These are phyloP conservation scores for Strobilomyces echinocephalus DNA, from an alignment of 768 basidiomycete species.

Conservation along the genomic window DNA sequence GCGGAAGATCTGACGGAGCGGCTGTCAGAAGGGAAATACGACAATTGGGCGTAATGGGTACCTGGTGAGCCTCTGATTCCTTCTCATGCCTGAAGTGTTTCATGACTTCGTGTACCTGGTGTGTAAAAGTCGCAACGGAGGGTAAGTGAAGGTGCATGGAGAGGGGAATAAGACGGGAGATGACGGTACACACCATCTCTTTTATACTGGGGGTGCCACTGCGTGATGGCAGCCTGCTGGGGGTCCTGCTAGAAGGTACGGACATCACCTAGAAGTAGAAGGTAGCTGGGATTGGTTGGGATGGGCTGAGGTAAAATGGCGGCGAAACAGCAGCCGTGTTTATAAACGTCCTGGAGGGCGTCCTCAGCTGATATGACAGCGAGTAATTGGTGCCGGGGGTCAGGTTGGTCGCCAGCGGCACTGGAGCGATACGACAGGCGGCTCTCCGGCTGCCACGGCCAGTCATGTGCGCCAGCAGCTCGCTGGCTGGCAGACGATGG, in stretches of 20 bases:
- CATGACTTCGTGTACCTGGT: constrained; percentile 67
- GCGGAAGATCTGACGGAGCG: constrained; percentile 60
- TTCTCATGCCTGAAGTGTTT: constrained; percentile 68
- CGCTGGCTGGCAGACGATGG: not conserved
- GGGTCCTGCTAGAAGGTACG: constrained; percentile 20
- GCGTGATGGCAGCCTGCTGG: constrained; percentile 33
- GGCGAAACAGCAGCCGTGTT: constrained; percentile 11
- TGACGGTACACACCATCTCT: constrained; percentile 36
- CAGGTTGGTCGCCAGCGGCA: not conserved
- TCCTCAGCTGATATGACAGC: not conserved
- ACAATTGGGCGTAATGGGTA: constrained; percentile 21
- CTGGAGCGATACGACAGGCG: not conserved
- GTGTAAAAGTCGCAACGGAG: constrained; percentile 31
- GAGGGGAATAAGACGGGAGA: not conserved
- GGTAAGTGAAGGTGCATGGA: constrained; percentile 30
- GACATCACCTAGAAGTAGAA: constrained; percentile 19
- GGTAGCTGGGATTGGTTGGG: constrained; percentile 5
- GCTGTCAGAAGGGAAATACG: not conserved
- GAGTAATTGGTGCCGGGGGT: not conserved
- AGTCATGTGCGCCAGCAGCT: not conserved
- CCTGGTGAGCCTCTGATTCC: constrained; percentile 87
- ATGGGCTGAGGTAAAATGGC: constrained; percentile 17
- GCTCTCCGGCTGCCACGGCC: not conserved
- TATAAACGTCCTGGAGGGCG: constrained; percentile 10
- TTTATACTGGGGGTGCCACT: constrained; percentile 38